Base-by-base conservation (phyloP, 1,284 basidiomycete genomes). In the Bondarzewia mesenterica region DNA sequence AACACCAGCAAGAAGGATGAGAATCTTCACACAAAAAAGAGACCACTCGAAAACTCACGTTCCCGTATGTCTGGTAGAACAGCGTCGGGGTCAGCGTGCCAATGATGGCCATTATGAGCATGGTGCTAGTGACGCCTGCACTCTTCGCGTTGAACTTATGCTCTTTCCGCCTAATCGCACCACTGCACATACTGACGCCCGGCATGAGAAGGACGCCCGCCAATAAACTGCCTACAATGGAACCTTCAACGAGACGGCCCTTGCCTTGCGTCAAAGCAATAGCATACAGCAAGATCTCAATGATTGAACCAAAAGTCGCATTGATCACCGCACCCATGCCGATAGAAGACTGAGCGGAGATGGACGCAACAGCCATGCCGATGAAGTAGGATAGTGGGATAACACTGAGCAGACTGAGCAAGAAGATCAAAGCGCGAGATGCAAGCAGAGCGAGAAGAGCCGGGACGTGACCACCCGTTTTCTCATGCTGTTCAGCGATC, bases 271-370 rank as follows among this genome's bases (percentile, higher is more conserved):
- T 89, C 35, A 99, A 72, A 14, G 93, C 93, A 55, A 99, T 90
- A 29, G 72, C 72, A 63, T 99, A 99, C 1, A 99, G 78, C 57
- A 99, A 80, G 58, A 99, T 91, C 67, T 99, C 96, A 64, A 99
- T 94, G 62, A 99, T 86, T 8, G 92, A 95, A 64, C 96, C 96
- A 60, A 99, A 99, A 0, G 93, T 96, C 0, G 96, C 96, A 66
- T 99, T 99, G 74, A 99, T 99, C 57, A 99, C 95, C 0, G 96
- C 96, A 53, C 96, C 96, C 93, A 99, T 98, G 12, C 96, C 96
- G 55, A 99, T 99, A 14, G 89, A 93, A 0, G 91, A 95, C 64
- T 99, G 96, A 0, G 96, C 95, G 20, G 90, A 93, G 62, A 99
- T 99, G 44, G 91, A 94, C 1, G 96, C 96, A 49, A 99, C 96